Evolutionary conservation across 768 basidiomycete species (phyloP).

Genomic region (Trametes elegans): DNA sequence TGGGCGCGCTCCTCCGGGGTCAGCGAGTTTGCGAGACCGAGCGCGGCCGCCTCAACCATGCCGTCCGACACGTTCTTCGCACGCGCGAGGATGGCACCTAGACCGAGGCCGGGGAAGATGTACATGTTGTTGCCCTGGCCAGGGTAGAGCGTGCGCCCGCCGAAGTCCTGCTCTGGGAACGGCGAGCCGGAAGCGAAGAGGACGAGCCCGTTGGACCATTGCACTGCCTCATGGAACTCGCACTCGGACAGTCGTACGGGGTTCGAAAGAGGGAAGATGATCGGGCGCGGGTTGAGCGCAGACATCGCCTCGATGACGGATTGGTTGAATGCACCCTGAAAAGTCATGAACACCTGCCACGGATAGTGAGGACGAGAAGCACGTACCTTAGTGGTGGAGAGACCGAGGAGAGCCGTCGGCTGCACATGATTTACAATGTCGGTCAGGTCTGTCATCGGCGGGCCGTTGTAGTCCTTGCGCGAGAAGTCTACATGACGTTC

Average conservation of each 20-base stretch:
- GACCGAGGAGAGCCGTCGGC: constrained; percentile 86
- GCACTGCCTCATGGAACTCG: constrained; percentile 73
- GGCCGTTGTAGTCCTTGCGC: constrained; percentile 73
- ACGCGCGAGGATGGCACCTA: constrained; percentile 71
- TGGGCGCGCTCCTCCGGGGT: constrained; percentile 62
- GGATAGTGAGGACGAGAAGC: background rate
- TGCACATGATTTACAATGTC: constrained; percentile 80
- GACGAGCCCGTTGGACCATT: constrained; percentile 67
- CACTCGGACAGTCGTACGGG: constrained; percentile 82
- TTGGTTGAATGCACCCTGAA: constrained; percentile 69
- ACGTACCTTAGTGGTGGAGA: constrained; percentile 75
- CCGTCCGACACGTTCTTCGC: constrained; percentile 71
- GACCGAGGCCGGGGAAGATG: constrained; percentile 78
- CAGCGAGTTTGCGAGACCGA: constrained; percentile 75
- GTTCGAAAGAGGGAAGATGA: constrained; percentile 93
- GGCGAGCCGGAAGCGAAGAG: constrained; percentile 90
- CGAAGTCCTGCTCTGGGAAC: constrained; percentile 62
- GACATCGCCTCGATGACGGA: constrained; percentile 76
- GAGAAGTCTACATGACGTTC: constrained; percentile 62
- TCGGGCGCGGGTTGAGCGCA: constrained; percentile 74
- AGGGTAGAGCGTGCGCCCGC: constrained; percentile 59
- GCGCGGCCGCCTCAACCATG: constrained; percentile 87
- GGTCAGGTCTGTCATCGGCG: constrained; percentile 69
- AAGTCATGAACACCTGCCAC: background rate
- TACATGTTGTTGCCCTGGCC: constrained; percentile 98